Conservation (phyloP, 495 filamentous ascomycete species). For the Podospora pseudopauciseta region DNA sequence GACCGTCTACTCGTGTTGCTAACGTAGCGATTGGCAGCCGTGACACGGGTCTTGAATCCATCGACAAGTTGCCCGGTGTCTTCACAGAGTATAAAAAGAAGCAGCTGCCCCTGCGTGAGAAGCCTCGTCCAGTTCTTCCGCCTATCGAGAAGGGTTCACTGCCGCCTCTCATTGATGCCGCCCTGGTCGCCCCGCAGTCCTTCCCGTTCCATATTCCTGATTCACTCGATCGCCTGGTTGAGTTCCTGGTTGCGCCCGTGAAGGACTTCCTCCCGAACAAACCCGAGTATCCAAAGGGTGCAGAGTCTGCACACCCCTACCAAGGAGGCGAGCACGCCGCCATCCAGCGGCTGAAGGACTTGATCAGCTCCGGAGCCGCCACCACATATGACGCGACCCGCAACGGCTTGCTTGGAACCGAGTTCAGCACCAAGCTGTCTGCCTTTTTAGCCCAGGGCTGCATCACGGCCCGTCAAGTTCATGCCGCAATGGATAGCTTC, state of each 20-base stretch:
- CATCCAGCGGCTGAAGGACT: slow-evolving; percentile 51
- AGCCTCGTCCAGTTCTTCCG: slow-evolving; percentile 50
- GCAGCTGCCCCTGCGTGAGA: slow-evolving; percentile 59
- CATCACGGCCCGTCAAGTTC: slow-evolving; percentile 63
- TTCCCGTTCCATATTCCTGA: slow-evolving; percentile 58
- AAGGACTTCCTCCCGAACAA: slow-evolving; percentile 29
- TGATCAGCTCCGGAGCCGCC: slow-evolving; percentile 56
- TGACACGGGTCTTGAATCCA: slow-evolving; percentile 48
- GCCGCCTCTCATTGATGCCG: slow-evolving; percentile 48
- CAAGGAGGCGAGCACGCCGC: slow-evolving; percentile 59
- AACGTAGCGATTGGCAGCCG: slow-evolving; percentile 38
- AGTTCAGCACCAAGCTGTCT: slow-evolving; percentile 69
- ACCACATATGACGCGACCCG: slow-evolving; percentile 61
- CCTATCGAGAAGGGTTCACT: slow-evolving; percentile 42
- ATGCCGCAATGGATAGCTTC: slow-evolving; percentile 57
- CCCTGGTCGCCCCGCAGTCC: slow-evolving; percentile 50
- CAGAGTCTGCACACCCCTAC: slow-evolving; percentile 60
- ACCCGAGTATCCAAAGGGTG: slow-evolving; percentile 44
- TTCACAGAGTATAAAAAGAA: slow-evolving; percentile 66
- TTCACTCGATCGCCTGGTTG: slow-evolving; percentile 45
- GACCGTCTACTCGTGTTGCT: not conserved
- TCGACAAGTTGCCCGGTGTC: slow-evolving; percentile 57
- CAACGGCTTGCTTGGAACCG: slow-evolving; percentile 62
- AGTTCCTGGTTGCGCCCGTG: slow-evolving; percentile 53
- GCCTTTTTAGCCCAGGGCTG: slow-evolving; percentile 65